These are phyloP conservation scores for Nakaseomyces delphensis DNA, from an alignment of 1,139 yeast species.

Conservation along the genomic window DNA sequence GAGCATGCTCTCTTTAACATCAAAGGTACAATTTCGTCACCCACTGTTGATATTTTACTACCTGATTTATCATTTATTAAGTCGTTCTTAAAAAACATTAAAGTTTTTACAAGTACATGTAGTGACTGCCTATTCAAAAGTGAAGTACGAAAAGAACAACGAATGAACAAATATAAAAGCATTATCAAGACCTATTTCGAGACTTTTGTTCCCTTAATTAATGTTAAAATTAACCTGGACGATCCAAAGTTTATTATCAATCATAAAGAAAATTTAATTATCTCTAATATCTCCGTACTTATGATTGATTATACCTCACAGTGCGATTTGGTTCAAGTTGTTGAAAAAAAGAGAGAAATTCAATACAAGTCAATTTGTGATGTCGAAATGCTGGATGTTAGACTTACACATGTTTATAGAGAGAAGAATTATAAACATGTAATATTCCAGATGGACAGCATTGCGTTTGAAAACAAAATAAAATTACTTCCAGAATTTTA, in stretches of 20 bases:
- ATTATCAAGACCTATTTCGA: constrained; percentile 16
- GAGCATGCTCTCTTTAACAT: constrained; percentile 25
- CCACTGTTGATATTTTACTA: constrained; percentile 35
- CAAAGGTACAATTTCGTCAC: constrained; percentile 42
- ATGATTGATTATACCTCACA: constrained; percentile 20
- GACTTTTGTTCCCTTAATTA: constrained; percentile 25
- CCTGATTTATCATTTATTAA: constrained; percentile 30
- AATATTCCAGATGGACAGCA: constrained; percentile 22
- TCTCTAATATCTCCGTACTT: constrained; percentile 19
- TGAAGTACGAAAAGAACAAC: constrained; percentile 18
- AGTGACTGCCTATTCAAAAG: constrained; percentile 7
- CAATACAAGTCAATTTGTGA: constrained; percentile 17
- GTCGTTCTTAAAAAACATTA: constrained; percentile 28
- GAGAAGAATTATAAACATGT: constrained; percentile 17
- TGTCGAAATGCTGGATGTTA: constrained; percentile 22
- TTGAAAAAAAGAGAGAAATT: constrained; percentile 12
- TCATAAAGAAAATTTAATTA: constrained; percentile 20
- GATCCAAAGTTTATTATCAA: constrained; percentile 27
- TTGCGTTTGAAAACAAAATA: constrained; percentile 16
- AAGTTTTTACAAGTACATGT: constrained; percentile 23
- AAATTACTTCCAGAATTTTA: constrained; percentile 24
- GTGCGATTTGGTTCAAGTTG: constrained; percentile 12
- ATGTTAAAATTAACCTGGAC: constrained; percentile 28
- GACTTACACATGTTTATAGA: constrained; percentile 16
- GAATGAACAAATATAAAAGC: constrained; percentile 11